Base-by-base conservation (phyloP, 2,329 filamentous ascomycete genomes). In the Plectosphaerella plurivora region DNA sequence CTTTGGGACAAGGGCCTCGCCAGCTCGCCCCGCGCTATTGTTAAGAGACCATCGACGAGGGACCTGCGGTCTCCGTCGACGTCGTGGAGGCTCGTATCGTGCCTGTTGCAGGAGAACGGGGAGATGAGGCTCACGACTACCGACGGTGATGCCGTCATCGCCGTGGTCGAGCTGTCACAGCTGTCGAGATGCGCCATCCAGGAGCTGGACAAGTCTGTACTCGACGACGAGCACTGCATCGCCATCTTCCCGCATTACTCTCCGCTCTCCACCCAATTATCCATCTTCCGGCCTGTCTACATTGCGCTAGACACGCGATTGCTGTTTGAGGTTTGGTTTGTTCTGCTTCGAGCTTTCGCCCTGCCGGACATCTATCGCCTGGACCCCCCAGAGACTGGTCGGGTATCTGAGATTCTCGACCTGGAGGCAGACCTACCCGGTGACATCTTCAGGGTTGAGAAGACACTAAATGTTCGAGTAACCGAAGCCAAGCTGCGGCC, bases 261-360 rank as follows among this genome's bases (percentile, higher is more conserved):
- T 1, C 79, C 88, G 10, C 84, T 83, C 18, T 82, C 89, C 1
- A 87, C 83, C 3, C 81, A 87, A 16, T 76, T 93, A 52, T 87
- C 88, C 7, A 82, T 93, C 25, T 86, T 91, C 54, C 84, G 89
- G n/a, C 93, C 94, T 0, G 86, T 97, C 36, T 97, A 96, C 65
- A 76, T 99, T 35, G 88, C 90, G 4, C 72, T 97, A 45, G 93
- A 97, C 60, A 92, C 84, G 24, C 83, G 92, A 42, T 84, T 96
- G 7, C 77, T 96, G n/a, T 96, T 95, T 62, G 94, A 99, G 66
- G 94, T 97, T 12, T 99, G 94, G 94, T 93, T 96, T 62, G 92
- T 96, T 7, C 75, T 99, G 10, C 70, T 99, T 28, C 84, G 93
- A 56, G 91, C 93, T 1, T 97, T 97, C 67, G 91, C 93, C 1